Evolutionary conservation across 139 green algal genomes (phyloP), one percentile per base, ranked within the genome.

Genomic region (Coelastrella sp.): DNA sequence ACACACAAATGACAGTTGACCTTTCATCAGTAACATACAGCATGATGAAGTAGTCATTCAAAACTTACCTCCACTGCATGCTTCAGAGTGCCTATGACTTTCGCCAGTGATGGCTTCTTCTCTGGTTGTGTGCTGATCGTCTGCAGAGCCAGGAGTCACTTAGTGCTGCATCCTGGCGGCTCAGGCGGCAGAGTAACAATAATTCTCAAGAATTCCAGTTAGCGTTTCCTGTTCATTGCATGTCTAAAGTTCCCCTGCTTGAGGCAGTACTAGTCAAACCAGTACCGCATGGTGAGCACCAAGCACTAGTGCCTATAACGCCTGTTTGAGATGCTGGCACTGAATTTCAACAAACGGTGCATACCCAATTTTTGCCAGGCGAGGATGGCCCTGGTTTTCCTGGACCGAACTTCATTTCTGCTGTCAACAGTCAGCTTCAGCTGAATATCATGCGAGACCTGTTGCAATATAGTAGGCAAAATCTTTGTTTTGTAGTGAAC

Each of bases 31-130:
- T 4, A 7, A 24, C 20, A 49, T 3, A 49, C 35, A 49, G 35
- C 35, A 3, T 49, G 35, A 49, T 49, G 35, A 10, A 60, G 75
- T 65, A 19, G 35, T 49, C 35, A 1, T 49, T 3, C 56, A 22
- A 17, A 76, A 19, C 60, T 56, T 24, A 90, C 85, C 85, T 90
- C 85, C 7, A 90, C 59, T 20, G 85, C 85, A 57, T 60, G 59
- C 85, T 90, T 90, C 27, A 90, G 57, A 12, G 73, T 84, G 25
- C 22, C 12, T 7, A 90, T 22, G 19, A 90, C 73, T n/a, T 84
- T 84, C 8, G 85, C n/a, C 25, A 90, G 59, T 17, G 85, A 90
- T 12, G 73, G 85, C n/a, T 90, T 90, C 15, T 84, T 83, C 15
- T 83, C 78, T 83, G 60, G 10, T 14, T 61, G 20, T 76, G 17